Conservation (phyloP, 1,284 basidiomycete species). For the Coniferiporia sulphurascens region DNA sequence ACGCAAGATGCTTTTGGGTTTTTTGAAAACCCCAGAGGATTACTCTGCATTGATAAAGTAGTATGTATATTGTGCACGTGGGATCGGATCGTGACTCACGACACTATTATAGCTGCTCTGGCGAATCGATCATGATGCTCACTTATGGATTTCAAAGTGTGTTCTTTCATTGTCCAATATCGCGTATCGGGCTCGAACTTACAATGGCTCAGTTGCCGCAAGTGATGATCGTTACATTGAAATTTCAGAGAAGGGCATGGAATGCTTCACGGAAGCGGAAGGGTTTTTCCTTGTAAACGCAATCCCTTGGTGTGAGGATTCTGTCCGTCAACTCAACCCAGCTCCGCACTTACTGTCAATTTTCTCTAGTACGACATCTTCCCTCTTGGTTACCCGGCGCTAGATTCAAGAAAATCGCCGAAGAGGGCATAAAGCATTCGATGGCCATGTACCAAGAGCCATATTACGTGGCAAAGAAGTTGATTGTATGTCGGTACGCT, state of each 20-base stretch:
- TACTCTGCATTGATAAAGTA: background rate
- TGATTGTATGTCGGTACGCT: slow-evolving; percentile 3
- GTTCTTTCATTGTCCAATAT: background rate
- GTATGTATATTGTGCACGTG: background rate
- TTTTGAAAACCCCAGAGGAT: slow-evolving; percentile 1
- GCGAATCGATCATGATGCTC: slow-evolving; percentile 6
- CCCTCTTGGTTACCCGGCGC: slow-evolving; percentile 17
- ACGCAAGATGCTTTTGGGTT: background rate
- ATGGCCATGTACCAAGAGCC: slow-evolving; percentile 6
- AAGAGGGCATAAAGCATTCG: slow-evolving; percentile 1
- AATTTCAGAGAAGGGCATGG: slow-evolving; percentile 15
- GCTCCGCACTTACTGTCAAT: too few species aligned
- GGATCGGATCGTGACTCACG: background rate
- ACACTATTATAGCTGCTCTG: background rate
- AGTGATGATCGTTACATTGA: slow-evolving; percentile 19
- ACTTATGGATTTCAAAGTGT: slow-evolving; percentile 12
- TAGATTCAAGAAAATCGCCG: background rate
- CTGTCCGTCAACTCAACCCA: background rate
- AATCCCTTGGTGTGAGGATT: background rate
- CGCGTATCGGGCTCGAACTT: background rate
- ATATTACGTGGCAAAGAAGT: slow-evolving; percentile 5
- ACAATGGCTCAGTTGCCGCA: background rate
- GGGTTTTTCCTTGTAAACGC: slow-evolving; percentile 14
- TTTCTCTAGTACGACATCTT: slow-evolving; percentile 1
- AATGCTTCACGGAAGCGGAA: background rate